A percentile compares a stretch with the other conserved stretches of the same genome.
Evolutionary conservation across 352 stramenopile genomes (phyloP).

Genomic region (Peronospora destructor): DNA sequence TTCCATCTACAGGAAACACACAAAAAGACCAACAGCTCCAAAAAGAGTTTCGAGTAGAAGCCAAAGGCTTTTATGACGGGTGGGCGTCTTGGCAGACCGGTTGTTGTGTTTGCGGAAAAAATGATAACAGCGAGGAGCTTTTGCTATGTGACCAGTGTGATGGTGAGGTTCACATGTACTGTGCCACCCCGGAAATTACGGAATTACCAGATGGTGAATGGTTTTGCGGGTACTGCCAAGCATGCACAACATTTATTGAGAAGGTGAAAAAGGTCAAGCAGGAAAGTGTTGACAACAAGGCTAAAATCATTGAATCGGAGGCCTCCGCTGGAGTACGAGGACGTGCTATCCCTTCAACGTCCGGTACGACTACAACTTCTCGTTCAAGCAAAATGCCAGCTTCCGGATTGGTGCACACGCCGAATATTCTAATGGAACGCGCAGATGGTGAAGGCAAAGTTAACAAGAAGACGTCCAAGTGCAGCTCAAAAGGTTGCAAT

Average conservation of each 20-base stretch:
- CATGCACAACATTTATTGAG: slow-evolving; percentile 46
- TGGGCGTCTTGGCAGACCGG: slow-evolving; percentile 77
- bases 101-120: slow-evolving; percentile 71
- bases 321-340: neutral
- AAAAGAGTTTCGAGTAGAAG: slow-evolving; percentile 57
- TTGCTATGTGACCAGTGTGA: slow-evolving; percentile 84
- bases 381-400: slow-evolving; percentile 3
- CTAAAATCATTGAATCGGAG: slow-evolving; percentile 1
- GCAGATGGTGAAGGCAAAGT: slow-evolving; percentile 67
- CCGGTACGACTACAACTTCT: slow-evolving; percentile 2
- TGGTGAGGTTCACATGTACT: slow-evolving; percentile 84
- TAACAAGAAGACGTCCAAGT: slow-evolving; percentile 45
- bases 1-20: slow-evolving; percentile 40
- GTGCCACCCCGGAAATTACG: slow-evolving; percentile 58
- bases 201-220: slow-evolving; percentile 74
- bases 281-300: slow-evolving; percentile 8
- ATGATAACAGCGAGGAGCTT: slow-evolving; percentile 68
- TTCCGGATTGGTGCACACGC: slow-evolving; percentile 20
- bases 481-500: slow-evolving; percentile 20
- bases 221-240: slow-evolving; percentile 70
- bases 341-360: slow-evolving; percentile 1
- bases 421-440: slow-evolving; percentile 45
- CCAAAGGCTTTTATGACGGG: slow-evolving; percentile 55
- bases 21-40: slow-evolving; percentile 42
- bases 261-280: slow-evolving; percentile 21